Base-by-base conservation (phyloP, 192 early-diverging fungal species). In the Linnemannia hyalina region DNA sequence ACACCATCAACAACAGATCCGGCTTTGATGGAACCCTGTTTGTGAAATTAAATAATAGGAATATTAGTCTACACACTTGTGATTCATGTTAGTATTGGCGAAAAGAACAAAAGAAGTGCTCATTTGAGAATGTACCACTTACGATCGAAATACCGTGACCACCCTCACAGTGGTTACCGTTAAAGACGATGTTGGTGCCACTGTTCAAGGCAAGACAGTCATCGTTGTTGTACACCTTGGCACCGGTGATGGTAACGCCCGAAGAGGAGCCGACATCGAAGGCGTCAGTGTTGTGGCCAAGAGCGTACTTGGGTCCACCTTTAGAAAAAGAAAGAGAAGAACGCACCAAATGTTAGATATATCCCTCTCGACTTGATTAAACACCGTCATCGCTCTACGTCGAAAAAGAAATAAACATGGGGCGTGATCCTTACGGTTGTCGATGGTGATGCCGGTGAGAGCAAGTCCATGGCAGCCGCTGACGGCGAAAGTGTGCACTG, bases 171-270 rank as follows among this genome's bases (percentile, higher is more conserved):
- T 76, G 55, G 82, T 80, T 84, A 54, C 82, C 82, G n/a, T 70
- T 75, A 52, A 91, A 88, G 23, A 47, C 76, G 23, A 91, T 83
- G 68, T 91, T 89, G 44, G 89, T 74, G 29, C 91, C 91, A 35
- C 76, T 80, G 74, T 92, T 92, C 6, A 92, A 57, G 55, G 91
- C 91, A 80, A 90, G 68, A 63, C 91, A 92, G 46, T 92, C 91
- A 69, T 92, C 91, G 74, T 85, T 87, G 73, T 92, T 92, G 65
- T 76, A 74, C 26, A 92, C 73, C 26, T 81, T 81, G 6, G 83
- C 74, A 47, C 82, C 74, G 4, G 32, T 65, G 69, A 92, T 89
- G 44, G 76, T 82, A 35, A 92, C 74, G 20, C 57, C 77, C 16
- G 60, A 80, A 42, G 88, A 83, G 68, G 70, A 78, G 8, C 46